phyloP scores from a whole-genome alignment of 805 yeast genomes.

The Kazachstania martiniae region DNA sequence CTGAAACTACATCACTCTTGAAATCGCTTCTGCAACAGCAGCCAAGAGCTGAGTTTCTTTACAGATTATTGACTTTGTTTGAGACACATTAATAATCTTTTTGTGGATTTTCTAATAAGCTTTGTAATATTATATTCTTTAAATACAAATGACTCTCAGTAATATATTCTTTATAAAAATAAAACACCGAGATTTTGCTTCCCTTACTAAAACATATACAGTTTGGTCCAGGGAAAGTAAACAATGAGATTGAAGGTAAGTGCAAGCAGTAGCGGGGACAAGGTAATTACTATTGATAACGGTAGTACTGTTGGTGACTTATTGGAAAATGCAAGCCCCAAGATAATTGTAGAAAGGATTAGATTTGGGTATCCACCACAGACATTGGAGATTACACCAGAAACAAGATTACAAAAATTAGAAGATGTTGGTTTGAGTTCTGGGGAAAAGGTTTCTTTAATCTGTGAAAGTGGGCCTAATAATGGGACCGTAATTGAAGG shows the following conservation, averaged over 20 bases:
- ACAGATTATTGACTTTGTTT: no score
- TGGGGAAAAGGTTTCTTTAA: conserved; percentile 45
- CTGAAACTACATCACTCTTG: no score
- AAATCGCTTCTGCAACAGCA: no score
- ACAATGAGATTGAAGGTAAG: conserved; percentile 32
- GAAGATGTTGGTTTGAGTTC: conserved; percentile 37
- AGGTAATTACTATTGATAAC: conserved; percentile 30
- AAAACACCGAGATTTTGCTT: no score
- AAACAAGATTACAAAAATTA: conserved; percentile 13
- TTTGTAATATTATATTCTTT: no score
- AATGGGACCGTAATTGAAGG: not conserved
- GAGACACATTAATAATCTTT: no score
- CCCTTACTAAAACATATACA: no score
- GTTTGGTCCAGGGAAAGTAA: not conserved
- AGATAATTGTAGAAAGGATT: conserved; percentile 21
- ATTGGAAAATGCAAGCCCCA: conserved; percentile 9
- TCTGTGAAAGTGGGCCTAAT: not conserved
- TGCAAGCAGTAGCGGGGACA: conserved; percentile 13
- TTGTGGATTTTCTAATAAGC: no score
- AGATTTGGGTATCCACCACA: conserved; percentile 57
- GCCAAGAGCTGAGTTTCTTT: no score
- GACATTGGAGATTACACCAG: conserved; percentile 26
- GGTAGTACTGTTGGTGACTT: conserved; percentile 30
- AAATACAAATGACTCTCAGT: no score
- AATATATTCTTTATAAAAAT: no score